Evolutionary conservation across 768 basidiomycete genomes (phyloP), one percentile per base, ranked within the genome.

Genomic region (Fistulinella prunicolor): DNA sequence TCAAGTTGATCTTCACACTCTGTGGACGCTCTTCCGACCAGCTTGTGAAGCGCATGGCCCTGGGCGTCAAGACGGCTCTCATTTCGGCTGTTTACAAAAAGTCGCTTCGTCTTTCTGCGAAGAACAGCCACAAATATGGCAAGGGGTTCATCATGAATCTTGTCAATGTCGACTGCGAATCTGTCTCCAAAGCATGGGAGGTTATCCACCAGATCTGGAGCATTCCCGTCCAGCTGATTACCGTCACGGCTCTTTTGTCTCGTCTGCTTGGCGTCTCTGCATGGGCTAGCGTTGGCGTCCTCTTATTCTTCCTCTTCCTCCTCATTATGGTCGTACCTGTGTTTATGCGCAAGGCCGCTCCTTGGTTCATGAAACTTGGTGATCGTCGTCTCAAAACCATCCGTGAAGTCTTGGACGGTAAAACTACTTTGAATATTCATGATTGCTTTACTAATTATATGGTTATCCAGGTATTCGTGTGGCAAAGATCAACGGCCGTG

Each of bases 341-440:
- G 32, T 65, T 65, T 50, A 65, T 65, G 63, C 61, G 61, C 47
- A 65, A 55, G 38, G 64, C 63, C 17, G 61, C 59, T 34, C 63
- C 63, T 13, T 41, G 47, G 47, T 65, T 65, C 46, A 53, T 65
- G 58, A 53, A 47, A 30, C 49, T 63, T 9, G 64, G 63, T 45
- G 63, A 65, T 21, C 55, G 47, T 16, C 64, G 63, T 20, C 56
- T 65, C 21, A 65, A 65, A 50, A 44, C 53, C 28, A 54, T 65
- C 23, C 62, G 63, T 23, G 63, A 65, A 35, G 41, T 65, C 12
- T 39, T 65, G 51, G 61, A 65, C 9, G 63, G 63, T 63, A 49
- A 39, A 13, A 5, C 7, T 24, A 13, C 17, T 37, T n/a, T 17
- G 9, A 10, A 34, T n/a, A 2, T 21, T 20, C 22, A 14, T 34